Evolutionary conservation across 2,329 filamentous ascomycete species (phyloP), one percentile per base, ranked within the genome.

Genomic region (Aurifilum marmelostoma): DNA sequence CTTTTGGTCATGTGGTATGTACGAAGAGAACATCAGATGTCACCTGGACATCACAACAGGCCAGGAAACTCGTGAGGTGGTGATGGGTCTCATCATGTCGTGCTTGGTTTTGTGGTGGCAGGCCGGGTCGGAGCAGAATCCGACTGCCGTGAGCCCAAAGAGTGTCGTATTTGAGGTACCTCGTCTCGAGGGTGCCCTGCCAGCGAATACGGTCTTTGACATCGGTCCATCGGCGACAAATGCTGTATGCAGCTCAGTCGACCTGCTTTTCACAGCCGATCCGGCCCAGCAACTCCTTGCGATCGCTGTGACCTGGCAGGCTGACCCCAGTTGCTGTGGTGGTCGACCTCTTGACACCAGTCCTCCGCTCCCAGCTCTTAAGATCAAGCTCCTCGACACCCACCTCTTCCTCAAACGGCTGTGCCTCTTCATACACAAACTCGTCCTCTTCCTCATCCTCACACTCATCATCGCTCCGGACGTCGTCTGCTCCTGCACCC

Each of bases 181-280:
- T 43, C n/a, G n/a, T n/a, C n/a, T n/a, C 8, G 11, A 37, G 59
- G 37, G 24, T 27, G 37, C 2, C 14, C n/a, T 62, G n/a, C n/a
- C 14, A 24, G 24, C 47, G 65, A 32, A 32, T 29, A 63, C 29
- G 24, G n/a, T 58, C 56, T n/a, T 50, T 52, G 37, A 21, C 18
- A 61, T 21, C 29, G 16, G 18, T 54, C 58, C 27, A 24, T 61
- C 56, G 63, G n/a, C 52, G 21, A 21, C 4, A 8, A 47, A 47
- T 2, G 43, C 7, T 43, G 52, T 3, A 27, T 37, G n/a, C 21
- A 14, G 52, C 61, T 71, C 69, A 84, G 67, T 88, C 85, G 67
- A 88, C 83, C 76, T 88, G 91, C 83, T 93, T 93, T 79, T 94
- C 91, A 78, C 92, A 96, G 63, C 92, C 92, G 75, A 96, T 96